These are phyloP conservation scores for Aspergillus sclerotialis DNA, from an alignment of 2,329 filamentous ascomycete genomes.

Conservation along the genomic window DNA sequence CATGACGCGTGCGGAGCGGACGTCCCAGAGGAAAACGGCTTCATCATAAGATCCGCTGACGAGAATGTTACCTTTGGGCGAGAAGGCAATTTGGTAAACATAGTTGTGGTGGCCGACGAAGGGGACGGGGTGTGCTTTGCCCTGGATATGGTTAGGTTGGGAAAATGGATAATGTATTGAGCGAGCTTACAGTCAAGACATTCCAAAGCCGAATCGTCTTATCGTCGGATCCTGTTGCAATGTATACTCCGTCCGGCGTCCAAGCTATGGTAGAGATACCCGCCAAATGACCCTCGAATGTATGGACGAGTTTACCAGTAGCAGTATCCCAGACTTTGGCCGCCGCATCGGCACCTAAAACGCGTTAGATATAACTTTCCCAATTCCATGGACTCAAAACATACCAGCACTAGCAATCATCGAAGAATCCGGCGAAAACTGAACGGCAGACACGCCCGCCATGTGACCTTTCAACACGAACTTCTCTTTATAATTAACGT, in stretches of 20 bases:
- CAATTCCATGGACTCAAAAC: slow-evolving; percentile 14
- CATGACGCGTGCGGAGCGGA: slow-evolving; percentile 81
- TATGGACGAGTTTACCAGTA: slow-evolving; percentile 75
- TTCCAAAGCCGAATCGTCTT: slow-evolving; percentile 95
- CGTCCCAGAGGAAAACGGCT: slow-evolving; percentile 95
- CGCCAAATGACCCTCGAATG: slow-evolving; percentile 85
- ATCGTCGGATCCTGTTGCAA: slow-evolving; percentile 91
- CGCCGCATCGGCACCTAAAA: slow-evolving; percentile 69
- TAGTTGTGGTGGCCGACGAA: slow-evolving; percentile 92
- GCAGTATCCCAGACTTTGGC: slow-evolving; percentile 83
- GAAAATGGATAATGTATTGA: too few relatives aligned
- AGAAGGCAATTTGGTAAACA: slow-evolving; percentile 87
- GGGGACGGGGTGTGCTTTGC: slow-evolving; percentile 51
- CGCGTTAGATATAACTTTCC: too few relatives aligned
- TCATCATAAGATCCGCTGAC: slow-evolving; percentile 95
- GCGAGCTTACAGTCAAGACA: slow-evolving; percentile 43
- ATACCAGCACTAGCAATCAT: slow-evolving; percentile 80
- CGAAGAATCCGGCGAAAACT: slow-evolving; percentile 82
- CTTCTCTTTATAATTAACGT: slow-evolving; percentile 61
- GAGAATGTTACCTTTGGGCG: slow-evolving; percentile 96
- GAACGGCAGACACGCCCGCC: slow-evolving; percentile 72
- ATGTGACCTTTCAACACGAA: slow-evolving; percentile 71
- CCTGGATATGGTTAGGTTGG: slow-evolving; percentile 20
- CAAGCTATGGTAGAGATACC: slow-evolving; percentile 91
- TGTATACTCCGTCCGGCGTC: slow-evolving; percentile 78